phyloP scores from a whole-genome alignment of 768 basidiomycete species.

The Floccularia luteovirens region DNA sequence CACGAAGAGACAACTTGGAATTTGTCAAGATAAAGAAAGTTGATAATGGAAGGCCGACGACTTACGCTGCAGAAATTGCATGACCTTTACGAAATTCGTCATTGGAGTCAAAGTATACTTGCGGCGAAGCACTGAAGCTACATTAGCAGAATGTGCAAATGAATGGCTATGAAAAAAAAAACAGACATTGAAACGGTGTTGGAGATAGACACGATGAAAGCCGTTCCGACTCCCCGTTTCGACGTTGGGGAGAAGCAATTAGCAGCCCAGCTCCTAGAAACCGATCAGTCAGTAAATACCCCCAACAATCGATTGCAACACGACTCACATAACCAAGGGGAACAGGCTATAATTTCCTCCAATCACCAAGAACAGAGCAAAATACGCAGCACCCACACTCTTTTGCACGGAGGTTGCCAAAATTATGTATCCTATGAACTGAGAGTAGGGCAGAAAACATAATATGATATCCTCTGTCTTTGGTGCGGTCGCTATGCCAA shows the following conservation, averaged over 20 bases:
- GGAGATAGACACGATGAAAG: slow-evolving; percentile 52
- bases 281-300: neutral
- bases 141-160: neutral
- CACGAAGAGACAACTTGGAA: slow-evolving; percentile 32
- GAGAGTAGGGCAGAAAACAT: slow-evolving; percentile 40
- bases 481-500: slow-evolving; percentile 46
- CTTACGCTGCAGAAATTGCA: slow-evolving; percentile 46
- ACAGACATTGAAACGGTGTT: slow-evolving; percentile 50
- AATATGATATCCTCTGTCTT: slow-evolving; percentile 49
- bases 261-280: slow-evolving; percentile 50
- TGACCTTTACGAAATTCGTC: slow-evolving; percentile 46
- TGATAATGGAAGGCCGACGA: neutral
- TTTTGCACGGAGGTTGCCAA: slow-evolving; percentile 42
- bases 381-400: slow-evolving; percentile 47
- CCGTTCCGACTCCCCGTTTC: slow-evolving; percentile 52
- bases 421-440: slow-evolving; percentile 45
- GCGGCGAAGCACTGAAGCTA: slow-evolving; percentile 38
- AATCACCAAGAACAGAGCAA: slow-evolving; percentile 49
- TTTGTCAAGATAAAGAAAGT: neutral
- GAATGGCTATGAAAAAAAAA: neutral
- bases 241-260: slow-evolving; percentile 53
- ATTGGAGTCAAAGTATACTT: slow-evolving; percentile 47
- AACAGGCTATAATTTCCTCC: slow-evolving; percentile 49
- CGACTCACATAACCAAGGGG: slow-evolving; percentile 48
- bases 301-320: neutral